Evolutionary conservation across 2,329 filamentous ascomycete genomes (phyloP), one percentile per base, ranked within the genome.

Genomic region (Colletotrichum sp.): DNA sequence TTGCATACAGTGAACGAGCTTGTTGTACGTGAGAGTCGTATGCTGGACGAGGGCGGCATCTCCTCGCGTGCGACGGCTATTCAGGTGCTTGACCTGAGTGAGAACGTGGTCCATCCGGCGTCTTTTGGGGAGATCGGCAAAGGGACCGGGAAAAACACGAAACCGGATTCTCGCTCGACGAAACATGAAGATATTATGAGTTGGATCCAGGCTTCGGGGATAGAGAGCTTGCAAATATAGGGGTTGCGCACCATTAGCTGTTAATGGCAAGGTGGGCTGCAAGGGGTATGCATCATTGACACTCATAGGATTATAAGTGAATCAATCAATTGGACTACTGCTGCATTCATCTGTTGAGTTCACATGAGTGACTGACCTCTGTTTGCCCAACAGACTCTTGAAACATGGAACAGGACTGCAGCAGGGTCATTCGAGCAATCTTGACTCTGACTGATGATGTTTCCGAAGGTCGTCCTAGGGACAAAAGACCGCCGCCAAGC

Each of bases 321-420:
- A 48, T 48, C 9, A 48, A 12, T 22, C 7, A 12, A 22, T 22
- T 12, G 10, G 10, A 48, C 43, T 48, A 48, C 43, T 48, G 43
- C 43, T 13, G n/a, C 9, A 48, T 48, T 48, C 0, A 2, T 22
- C 0, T 0, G 0, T 48, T 48, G n/a, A 7, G 18, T 10, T 43
- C 39, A 18, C 6, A 43, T 43, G n/a, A 48, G 43, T 13, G 43
- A 22, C 18, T n/a, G n/a, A 7, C 18, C 0, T n/a, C n/a, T 48
- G 0, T 48, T 48, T 3, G 22, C 10, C n/a, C n/a, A 22, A 48
- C 5, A 48, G 3, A n/a, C 43, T n/a, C 39, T 43, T 43, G 18
- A 9, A 43, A 2, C 34, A 36, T 36, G 34, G 34, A 36, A 36
- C 34, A 36, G 8, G 34, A 36, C 34, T 36, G 0, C 34, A 18